A percentile compares a stretch with the other conserved stretches of the same genome.
These are phyloP conservation scores for Entomortierella parvispora DNA, from an alignment of 192 early-diverging fungal genomes.

Conservation along the genomic window DNA sequence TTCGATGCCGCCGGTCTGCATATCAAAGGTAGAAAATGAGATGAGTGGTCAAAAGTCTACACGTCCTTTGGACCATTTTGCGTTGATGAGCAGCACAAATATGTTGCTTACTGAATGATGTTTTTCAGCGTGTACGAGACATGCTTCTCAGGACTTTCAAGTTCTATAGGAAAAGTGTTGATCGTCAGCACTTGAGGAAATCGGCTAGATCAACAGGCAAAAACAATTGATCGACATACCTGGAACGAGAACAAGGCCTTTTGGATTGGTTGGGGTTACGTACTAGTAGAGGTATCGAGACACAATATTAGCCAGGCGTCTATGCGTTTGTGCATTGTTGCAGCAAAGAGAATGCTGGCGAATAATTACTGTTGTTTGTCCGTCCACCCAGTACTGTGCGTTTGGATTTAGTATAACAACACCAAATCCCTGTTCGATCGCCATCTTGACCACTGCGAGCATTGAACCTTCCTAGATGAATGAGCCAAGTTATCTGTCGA, in stretches of 20 bases:
- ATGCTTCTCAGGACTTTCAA: slow-evolving; percentile 31
- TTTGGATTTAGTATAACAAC: slow-evolving; percentile 36
- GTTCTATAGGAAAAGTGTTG: neutral
- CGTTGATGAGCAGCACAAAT: too few relatives aligned
- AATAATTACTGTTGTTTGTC: slow-evolving; percentile 7
- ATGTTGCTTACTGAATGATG: slow-evolving; percentile 25
- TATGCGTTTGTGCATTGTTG: too few relatives aligned
- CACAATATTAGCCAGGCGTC: neutral
- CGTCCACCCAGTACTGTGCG: slow-evolving; percentile 35
- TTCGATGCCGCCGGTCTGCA: slow-evolving; percentile 14
- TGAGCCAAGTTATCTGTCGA: neutral
- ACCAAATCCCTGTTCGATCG: slow-evolving; percentile 25
- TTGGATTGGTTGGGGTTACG: slow-evolving; percentile 2
- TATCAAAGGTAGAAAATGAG: neutral
- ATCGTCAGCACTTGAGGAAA: neutral
- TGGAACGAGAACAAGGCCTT: neutral
- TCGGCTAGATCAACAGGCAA: too few relatives aligned
- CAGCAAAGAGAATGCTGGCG: neutral
- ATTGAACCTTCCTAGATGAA: slow-evolving; percentile 29
- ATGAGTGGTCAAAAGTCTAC: neutral
- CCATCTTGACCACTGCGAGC: slow-evolving; percentile 7
- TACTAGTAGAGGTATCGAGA: slow-evolving; percentile 1
- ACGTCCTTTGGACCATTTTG: too few relatives aligned
- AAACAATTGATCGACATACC: too few relatives aligned
- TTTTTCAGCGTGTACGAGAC: slow-evolving; percentile 24